phyloP scores from a whole-genome alignment of 75 land plant species.

The Cunninghamia lanceolata region DNA sequence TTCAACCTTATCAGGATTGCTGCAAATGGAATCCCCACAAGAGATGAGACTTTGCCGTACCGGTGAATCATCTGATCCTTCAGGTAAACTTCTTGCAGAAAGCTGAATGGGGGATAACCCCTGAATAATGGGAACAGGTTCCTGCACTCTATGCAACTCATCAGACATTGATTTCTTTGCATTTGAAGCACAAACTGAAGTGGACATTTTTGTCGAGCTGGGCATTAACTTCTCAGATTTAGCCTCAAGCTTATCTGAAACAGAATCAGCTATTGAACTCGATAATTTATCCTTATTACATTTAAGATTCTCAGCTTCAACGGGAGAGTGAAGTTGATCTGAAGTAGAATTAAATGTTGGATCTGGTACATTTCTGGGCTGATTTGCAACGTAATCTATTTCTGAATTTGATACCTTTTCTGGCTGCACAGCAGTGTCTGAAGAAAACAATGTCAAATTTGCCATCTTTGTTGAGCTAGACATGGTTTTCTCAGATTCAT shows the following conservation, averaged over 20 bases:
- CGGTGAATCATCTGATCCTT: slow-evolving; percentile 21
- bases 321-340: neutral
- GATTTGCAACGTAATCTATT: neutral
- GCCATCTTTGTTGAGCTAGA: neutral
- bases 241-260: slow-evolving; percentile 12
- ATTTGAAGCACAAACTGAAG: slow-evolving; percentile 21
- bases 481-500: neutral
- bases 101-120: slow-evolving; percentile 50
- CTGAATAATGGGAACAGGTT: slow-evolving; percentile 43
- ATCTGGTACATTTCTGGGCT: neutral
- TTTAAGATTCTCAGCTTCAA: neutral
- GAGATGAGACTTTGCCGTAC: slow-evolving; percentile 11
- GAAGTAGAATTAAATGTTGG: neutral
- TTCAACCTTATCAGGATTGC: slow-evolving; percentile 13
- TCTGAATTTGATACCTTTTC: neutral
- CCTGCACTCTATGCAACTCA: slow-evolving; percentile 35
- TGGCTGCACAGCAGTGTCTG: neutral
- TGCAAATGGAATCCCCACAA: slow-evolving; percentile 18
- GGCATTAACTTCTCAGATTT: slow-evolving; percentile 15
- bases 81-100: slow-evolving; percentile 27
- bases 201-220: slow-evolving; percentile 14
- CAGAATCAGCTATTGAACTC: slow-evolving; percentile 5
- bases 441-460: slow-evolving; percentile 1
- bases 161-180: slow-evolving; percentile 25
- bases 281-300: slow-evolving; percentile 6